Evolutionary conservation across 352 stramenopile species (phyloP).

Genomic region (Sclerospora graminicola): DNA sequence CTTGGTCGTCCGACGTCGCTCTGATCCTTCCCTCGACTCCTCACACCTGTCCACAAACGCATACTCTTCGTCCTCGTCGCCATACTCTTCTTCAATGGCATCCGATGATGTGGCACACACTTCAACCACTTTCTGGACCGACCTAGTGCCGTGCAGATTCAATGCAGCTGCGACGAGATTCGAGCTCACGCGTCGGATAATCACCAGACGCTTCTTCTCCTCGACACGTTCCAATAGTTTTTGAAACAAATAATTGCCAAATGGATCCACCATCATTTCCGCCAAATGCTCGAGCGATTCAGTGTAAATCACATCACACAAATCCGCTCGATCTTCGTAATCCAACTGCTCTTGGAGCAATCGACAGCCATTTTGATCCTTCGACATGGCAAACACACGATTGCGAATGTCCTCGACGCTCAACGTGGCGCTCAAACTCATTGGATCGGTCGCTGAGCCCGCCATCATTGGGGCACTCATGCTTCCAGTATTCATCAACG

Average conservation of each 20-base stretch:
- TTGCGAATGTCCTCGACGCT: slow-evolving; percentile 66
- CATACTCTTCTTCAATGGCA: slow-evolving; percentile 42
- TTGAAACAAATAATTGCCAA: slow-evolving; percentile 99
- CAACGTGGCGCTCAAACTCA: slow-evolving; percentile 39
- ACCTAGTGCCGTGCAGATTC: slow-evolving; percentile 96
- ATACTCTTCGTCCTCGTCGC: slow-evolving; percentile 31
- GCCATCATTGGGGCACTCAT: slow-evolving; percentile 24
- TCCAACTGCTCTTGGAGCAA: slow-evolving; percentile 96
- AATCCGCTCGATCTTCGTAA: slow-evolving; percentile 82
- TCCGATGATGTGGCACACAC: slow-evolving; percentile 82
- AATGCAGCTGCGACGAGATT: slow-evolving; percentile 93
- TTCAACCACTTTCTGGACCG: slow-evolving; percentile 98
- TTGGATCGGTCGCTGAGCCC: slow-evolving; percentile 8
- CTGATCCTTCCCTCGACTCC: slow-evolving; percentile 10
- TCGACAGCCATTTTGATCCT: slow-evolving; percentile 96
- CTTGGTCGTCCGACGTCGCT: slow-evolving; percentile 16
- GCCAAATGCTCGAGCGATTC: slow-evolving; percentile 94
- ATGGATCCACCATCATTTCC: slow-evolving; percentile 98
- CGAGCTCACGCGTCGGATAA: slow-evolving; percentile 88
- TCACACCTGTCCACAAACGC: slow-evolving; percentile 12
- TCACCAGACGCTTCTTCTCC: slow-evolving; percentile 83
- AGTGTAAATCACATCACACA: slow-evolving; percentile 93
- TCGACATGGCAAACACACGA: slow-evolving; percentile 83
- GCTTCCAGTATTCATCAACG: slow-evolving; percentile 15
- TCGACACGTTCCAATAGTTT: slow-evolving; percentile 95